Conservation (phyloP, 495 filamentous ascomycete genomes). For the Hyaloscypha hepaticicola region DNA sequence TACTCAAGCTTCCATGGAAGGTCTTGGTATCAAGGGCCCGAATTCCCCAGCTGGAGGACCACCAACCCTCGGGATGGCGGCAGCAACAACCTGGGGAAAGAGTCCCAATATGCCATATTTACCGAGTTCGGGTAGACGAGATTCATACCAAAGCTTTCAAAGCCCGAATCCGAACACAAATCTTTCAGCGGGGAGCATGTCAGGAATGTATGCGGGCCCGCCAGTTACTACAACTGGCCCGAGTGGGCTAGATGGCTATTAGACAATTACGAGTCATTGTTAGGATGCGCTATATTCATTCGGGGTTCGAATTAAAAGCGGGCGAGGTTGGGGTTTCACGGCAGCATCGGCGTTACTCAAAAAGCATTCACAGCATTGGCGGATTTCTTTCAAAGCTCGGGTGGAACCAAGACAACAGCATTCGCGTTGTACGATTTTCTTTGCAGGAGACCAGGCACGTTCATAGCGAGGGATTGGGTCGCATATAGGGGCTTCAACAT, state of each 20-base stretch:
- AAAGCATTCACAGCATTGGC: slow-evolving; percentile 2
- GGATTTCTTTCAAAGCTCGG: neutral
- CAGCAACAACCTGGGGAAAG: slow-evolving; percentile 5
- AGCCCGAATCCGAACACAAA: neutral
- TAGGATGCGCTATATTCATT: neutral
- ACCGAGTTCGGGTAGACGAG: neutral
- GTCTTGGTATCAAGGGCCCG: neutral
- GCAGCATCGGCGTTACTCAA: neutral
- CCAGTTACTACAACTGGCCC: neutral
- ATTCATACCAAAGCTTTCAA: neutral
- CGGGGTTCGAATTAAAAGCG: neutral
- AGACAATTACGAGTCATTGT: neutral
- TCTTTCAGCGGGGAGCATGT: slow-evolving; percentile 1
- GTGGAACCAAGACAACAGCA: neutral
- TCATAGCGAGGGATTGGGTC: slow-evolving; percentile 15
- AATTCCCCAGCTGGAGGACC: neutral
- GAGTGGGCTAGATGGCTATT: neutral
- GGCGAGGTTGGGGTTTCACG: neutral
- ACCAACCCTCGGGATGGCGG: neutral
- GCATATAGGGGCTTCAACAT: neutral
- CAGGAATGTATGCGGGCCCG: neutral
- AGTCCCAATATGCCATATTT: neutral
- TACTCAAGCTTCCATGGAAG: slow-evolving; percentile 8
- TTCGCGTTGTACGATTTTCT: slow-evolving; percentile 1
- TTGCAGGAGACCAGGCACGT: neutral